phyloP scores from a whole-genome alignment of 768 basidiomycete genomes.

The Boletus vinaceobasis region DNA sequence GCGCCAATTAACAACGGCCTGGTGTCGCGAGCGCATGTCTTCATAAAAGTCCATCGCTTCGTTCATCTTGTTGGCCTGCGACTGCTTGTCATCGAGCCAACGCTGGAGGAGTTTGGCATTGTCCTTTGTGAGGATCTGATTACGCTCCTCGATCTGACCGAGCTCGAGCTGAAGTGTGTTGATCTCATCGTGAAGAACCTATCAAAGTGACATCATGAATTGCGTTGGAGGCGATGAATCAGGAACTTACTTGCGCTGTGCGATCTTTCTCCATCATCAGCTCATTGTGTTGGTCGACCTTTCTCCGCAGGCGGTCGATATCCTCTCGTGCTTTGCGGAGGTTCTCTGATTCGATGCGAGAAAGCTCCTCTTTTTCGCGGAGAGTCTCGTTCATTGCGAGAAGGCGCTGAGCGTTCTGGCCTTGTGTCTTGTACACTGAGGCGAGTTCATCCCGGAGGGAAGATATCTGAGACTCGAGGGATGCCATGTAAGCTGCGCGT shows the following conservation, averaged over 20 bases:
- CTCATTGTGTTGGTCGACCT: conserved; percentile 81
- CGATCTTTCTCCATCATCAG: conserved; percentile 86
- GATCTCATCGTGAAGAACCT: conserved; percentile 96
- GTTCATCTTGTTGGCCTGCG: conserved; percentile 93
- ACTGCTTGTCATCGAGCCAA: conserved; percentile 94
- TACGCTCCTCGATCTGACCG: conserved; percentile 83
- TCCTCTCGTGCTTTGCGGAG: conserved; percentile 77
- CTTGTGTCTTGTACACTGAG: conserved; percentile 93
- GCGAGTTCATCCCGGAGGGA: conserved; percentile 89
- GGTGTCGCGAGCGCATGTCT: conserved; percentile 73
- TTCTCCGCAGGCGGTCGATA: conserved; percentile 61
- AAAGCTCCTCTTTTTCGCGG: conserved; percentile 87
- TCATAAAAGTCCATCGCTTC: conserved; percentile 89
- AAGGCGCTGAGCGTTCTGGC: conserved; percentile 90
- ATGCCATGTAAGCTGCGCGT: conserved; percentile 82
- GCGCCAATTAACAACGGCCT: conserved; percentile 58
- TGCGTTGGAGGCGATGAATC: background rate
- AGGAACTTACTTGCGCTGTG: conserved; percentile 71
- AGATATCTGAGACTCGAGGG: conserved; percentile 92
- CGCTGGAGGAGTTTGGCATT: conserved; percentile 94
- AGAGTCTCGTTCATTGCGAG: conserved; percentile 94
- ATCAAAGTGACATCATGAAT: conserved; percentile 9
- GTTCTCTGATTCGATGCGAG: conserved; percentile 77
- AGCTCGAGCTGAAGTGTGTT: conserved; percentile 89
- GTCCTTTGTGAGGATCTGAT: conserved; percentile 82